Base-by-base conservation (phyloP, 495 filamentous ascomycete genomes). In the Aspergillus coremiiformis region DNA sequence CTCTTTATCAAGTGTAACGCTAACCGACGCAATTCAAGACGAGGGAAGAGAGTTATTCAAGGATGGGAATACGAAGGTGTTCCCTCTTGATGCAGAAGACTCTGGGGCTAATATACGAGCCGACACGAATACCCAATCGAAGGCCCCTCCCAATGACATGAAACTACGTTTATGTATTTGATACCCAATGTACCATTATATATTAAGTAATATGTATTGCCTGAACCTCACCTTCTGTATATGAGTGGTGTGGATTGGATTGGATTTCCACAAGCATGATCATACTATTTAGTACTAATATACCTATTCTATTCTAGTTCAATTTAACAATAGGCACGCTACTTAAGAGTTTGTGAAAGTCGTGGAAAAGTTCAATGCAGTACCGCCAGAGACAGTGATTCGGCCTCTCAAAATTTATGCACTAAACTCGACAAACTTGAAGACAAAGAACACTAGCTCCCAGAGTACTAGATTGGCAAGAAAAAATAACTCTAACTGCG, bases 11-110 rank as follows among this genome's bases (percentile, higher is more conserved):
- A 85, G 57, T 82, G 79, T 54, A 82, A 80, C 45, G 72, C 78
- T 22, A 84, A 84, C 59, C 59, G 82, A 21, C 66, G 77, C 23
- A 76, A 69, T 37, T 74, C 70, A 24, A 69, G 73, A 43, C 70
- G 75, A 41, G 67, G 76, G 46, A 76, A 72, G 62, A 76, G 73
- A 55, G 61, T 69, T 6, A 76, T 74, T 35, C 73, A 76, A 37
- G 80, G 82, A 0, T 83, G 80, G 78, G 79, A 83, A 37, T 86
- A 86, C 66, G 83, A 86, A 57, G 82, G 82, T 17, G 80, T 85
- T 29, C 82, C 82, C 27, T 73, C 71, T n/a, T 76, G 50, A 62
- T 48, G 20, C 12, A 2, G 4, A 10, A 10, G n/a, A 35, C 2
- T 32, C 12, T 14, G 2, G 32, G 2, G 9, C 12, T 12, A n/a